Evolutionary conservation across 768 basidiomycete species (phyloP).

Genomic region (Porpolomopsis calyptriformis): DNA sequence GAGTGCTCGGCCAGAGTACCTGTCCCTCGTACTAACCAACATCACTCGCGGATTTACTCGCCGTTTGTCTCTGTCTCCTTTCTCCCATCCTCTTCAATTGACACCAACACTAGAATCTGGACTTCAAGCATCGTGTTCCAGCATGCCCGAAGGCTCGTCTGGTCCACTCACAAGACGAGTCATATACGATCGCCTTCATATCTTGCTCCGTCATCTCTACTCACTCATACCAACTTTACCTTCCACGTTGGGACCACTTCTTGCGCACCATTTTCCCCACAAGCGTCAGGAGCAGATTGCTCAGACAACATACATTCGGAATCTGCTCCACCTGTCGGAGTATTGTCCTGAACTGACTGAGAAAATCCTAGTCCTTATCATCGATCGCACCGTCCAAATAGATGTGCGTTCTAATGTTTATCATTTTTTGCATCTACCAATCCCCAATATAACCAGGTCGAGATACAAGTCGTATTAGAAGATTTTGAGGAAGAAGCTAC

Average conservation of each 20-base stretch:
- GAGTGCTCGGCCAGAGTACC: constrained; percentile 85
- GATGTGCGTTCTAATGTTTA: constrained; percentile 50
- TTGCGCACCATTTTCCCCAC: constrained; percentile 82
- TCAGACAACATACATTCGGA: constrained; percentile 86
- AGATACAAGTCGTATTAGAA: constrained; percentile 93
- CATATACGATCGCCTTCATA: constrained; percentile 80
- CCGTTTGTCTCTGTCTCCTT: constrained; percentile 44
- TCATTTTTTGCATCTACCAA: background rate
- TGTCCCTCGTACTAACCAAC: constrained; percentile 71
- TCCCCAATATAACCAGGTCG: constrained; percentile 46
- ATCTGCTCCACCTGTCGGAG: constrained; percentile 67
- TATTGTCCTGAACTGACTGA: constrained; percentile 87
- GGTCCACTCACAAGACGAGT: constrained; percentile 68
- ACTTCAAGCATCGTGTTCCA: constrained; percentile 46
- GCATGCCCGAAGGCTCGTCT: constrained; percentile 52
- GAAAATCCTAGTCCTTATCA: constrained; percentile 72
- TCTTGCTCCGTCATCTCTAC: constrained; percentile 77
- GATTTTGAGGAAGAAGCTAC: constrained; percentile 70
- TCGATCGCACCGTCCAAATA: constrained; percentile 92
- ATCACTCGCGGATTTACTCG: constrained; percentile 80
- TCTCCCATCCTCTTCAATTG: constrained; percentile 1
- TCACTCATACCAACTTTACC: constrained; percentile 87
- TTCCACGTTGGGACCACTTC: constrained; percentile 73
- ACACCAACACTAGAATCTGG: constrained; percentile 49
- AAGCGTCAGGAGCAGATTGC: constrained; percentile 74